Conservation (phyloP, 2,329 filamentous ascomycete genomes). For the Cryphonectria nitschkei region DNA sequence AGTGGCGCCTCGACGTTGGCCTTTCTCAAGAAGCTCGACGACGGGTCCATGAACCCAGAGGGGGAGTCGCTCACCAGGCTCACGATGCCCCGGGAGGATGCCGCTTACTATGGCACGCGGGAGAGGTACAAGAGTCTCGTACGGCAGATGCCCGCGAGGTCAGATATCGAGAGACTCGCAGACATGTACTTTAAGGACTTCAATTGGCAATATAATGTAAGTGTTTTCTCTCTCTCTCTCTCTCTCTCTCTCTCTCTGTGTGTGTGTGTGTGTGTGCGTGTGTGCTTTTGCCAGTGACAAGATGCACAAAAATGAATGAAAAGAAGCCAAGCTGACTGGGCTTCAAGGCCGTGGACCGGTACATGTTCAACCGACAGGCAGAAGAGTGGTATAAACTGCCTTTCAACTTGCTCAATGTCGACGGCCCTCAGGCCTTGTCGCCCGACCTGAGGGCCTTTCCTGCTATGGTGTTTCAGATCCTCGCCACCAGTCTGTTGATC, state of each 20-base stretch:
- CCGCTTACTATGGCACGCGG: constrained; percentile 47
- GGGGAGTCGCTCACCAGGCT: constrained; percentile 36
- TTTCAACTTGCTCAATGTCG: constrained; percentile 52
- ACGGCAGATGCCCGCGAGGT: constrained; percentile 58
- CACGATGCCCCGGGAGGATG: constrained; percentile 37
- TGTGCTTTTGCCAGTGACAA: not conserved
- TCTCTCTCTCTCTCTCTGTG: not conserved
- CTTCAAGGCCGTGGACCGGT: constrained; percentile 53
- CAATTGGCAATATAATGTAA: constrained; percentile 58
- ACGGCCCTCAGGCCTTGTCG: constrained; percentile 54
- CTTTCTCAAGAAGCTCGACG: constrained; percentile 60
- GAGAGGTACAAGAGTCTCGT: constrained; percentile 64
- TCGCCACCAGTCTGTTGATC: constrained; percentile 58
- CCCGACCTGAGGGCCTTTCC: constrained; percentile 60
- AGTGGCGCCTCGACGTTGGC: constrained; percentile 56
- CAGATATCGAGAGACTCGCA: constrained; percentile 58
- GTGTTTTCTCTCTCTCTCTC: not conserved
- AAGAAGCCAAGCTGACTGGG: constrained; percentile 1
- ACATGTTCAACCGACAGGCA: constrained; percentile 55
- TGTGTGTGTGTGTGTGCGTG: too few species aligned
- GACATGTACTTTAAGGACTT: constrained; percentile 59
- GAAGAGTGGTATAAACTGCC: constrained; percentile 59
- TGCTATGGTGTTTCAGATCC: constrained; percentile 61
- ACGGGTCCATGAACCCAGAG: constrained; percentile 43
- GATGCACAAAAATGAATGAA: not conserved